These are phyloP conservation scores for Grigorovia humatica DNA, from an alignment of 805 yeast genomes.

Conservation along the genomic window DNA sequence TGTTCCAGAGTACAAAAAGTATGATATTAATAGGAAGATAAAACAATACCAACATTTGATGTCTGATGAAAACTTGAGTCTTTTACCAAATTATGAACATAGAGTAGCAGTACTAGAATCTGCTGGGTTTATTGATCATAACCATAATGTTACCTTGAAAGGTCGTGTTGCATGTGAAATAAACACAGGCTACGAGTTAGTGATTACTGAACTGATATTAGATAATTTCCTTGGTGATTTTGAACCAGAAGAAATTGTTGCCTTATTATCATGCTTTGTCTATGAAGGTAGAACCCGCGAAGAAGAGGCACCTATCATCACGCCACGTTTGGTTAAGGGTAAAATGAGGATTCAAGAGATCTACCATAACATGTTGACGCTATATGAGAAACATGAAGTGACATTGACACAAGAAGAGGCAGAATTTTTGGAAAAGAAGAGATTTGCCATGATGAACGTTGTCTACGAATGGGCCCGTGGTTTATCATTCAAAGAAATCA, in stretches of 20 bases:
- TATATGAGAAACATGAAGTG: constrained; percentile 60
- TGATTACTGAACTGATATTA: constrained; percentile 76
- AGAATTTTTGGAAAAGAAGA: constrained; percentile 67
- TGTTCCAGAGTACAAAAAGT: constrained; percentile 36
- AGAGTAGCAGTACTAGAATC: constrained; percentile 66
- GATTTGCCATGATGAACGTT: constrained; percentile 86
- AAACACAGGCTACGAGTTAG: constrained; percentile 84
- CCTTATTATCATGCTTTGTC: constrained; percentile 81
- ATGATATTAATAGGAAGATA: constrained; percentile 40
- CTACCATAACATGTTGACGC: constrained; percentile 48
- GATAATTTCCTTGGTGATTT: constrained; percentile 89
- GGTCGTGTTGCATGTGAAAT: constrained; percentile 93
- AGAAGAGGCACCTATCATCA: constrained; percentile 49
- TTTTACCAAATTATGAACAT: constrained; percentile 89
- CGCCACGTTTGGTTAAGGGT: constrained; percentile 76
- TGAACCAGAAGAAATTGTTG: constrained; percentile 96
- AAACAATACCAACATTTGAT: constrained; percentile 47
- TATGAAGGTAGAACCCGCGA: constrained; percentile 69
- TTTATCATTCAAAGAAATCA: constrained; percentile 79
- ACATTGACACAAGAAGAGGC: constrained; percentile 75
- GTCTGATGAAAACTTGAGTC: constrained; percentile 79
- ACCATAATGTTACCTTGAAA: constrained; percentile 60
- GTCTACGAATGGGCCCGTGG: constrained; percentile 99
- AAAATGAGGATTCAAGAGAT: constrained; percentile 57
- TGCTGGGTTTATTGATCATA: constrained; percentile 71